Conservation (phyloP, 768 basidiomycete species). For the Baorangia bicolor region DNA sequence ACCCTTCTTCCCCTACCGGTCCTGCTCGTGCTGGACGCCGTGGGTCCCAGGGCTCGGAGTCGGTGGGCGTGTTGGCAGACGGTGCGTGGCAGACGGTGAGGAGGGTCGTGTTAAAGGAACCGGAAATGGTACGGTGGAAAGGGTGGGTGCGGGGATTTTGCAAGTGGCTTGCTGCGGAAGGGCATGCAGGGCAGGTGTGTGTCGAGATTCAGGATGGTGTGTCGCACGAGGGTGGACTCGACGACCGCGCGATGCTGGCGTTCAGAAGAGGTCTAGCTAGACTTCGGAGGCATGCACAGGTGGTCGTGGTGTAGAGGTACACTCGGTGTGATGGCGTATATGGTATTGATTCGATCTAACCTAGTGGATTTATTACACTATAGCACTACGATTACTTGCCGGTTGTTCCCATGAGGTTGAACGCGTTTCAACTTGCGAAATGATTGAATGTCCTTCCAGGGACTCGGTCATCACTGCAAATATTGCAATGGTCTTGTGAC, state of each 20-base stretch:
- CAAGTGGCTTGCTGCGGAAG: constrained; percentile 20
- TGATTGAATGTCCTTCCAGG: no score
- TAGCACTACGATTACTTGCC: no score
- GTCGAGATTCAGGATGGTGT: constrained; percentile 5
- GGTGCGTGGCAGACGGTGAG: constrained; percentile 10
- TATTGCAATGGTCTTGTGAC: no score
- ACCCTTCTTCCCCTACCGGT: no score
- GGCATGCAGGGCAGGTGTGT: constrained; percentile 10
- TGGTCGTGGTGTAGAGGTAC: not conserved
- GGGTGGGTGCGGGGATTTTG: constrained; percentile 14
- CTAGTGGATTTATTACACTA: no score
- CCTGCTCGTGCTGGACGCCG: not conserved
- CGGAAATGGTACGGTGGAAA: constrained; percentile 11
- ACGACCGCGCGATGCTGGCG: not conserved
- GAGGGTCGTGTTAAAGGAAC: constrained; percentile 9
- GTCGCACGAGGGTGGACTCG: not conserved
- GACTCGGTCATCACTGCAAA: no score
- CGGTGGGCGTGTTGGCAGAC: not conserved
- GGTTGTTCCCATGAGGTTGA: no score
- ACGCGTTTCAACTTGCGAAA: no score
- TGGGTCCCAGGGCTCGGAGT: not conserved
- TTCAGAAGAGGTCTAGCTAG: constrained; percentile 10
- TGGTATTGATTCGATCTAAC: no score
- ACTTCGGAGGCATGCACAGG: constrained; percentile 11
- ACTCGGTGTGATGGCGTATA: not conserved